Percentiles rank a stretch among this genome's conserved stretches.
These are phyloP conservation scores for Venturia pyrina DNA, from an alignment of 2,329 filamentous ascomycete species.

Conservation along the genomic window DNA sequence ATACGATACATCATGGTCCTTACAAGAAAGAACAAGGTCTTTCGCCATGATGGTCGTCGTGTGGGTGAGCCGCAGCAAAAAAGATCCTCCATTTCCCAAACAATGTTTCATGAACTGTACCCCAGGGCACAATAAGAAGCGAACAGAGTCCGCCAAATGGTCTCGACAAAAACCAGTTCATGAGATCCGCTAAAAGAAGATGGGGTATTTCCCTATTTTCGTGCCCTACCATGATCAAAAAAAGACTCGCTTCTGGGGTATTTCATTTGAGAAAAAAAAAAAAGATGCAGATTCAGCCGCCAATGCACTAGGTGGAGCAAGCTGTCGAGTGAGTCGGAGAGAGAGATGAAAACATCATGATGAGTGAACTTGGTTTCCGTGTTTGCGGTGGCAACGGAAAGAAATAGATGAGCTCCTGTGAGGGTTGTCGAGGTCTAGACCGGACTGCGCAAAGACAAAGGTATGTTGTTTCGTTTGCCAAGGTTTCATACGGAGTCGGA, in stretches of 20 bases:
- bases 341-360: background rate
- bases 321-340: background rate
- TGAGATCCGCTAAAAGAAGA: background rate
- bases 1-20: background rate
- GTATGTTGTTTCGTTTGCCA: constrained; percentile 24
- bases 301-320: background rate
- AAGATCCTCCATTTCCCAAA: background rate
- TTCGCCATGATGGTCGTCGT: too few species aligned
- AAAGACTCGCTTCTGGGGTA: constrained; percentile 2
- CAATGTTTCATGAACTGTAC: background rate
- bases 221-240: background rate
- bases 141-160: background rate
- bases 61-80: too few species aligned
- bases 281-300: background rate
- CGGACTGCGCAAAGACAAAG: constrained; percentile 18
- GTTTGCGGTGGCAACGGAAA: background rate
- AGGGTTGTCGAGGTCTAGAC: constrained; percentile 3
- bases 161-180: background rate
- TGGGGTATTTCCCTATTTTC: background rate
- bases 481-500: constrained; percentile 25
- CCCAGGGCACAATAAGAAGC: background rate
- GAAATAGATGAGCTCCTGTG: background rate
- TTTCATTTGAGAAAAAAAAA: background rate
- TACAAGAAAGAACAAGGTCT: background rate
- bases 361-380: background rate